Base-by-base conservation (phyloP, 768 basidiomycete species). In the Boletus rufocinnamomeus region DNA sequence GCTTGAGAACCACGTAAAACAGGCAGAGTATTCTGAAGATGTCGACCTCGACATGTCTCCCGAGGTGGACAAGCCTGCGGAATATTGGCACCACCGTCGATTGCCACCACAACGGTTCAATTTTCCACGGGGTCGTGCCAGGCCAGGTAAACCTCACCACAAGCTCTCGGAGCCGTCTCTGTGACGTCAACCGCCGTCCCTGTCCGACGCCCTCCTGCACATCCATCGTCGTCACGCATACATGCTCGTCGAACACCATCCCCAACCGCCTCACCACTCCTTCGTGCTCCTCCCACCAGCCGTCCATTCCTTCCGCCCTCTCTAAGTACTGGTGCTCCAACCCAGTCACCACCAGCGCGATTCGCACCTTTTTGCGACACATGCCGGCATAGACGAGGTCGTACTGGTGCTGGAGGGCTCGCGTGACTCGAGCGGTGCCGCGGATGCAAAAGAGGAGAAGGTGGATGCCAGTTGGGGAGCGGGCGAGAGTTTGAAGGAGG, bases 291-390 rank as follows among this genome's bases (percentile, higher is more conserved):
- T 23, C 17, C 56, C 56, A 58, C 56, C 59, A 60, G 21, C 8
- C 11, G 17, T 60, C 55, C 59, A 60, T 60, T 8, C 57, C 50
- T 17, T 4, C 45, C 1, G 45, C 5, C n/a, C 19, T 38, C 25
- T 47, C 59, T 23, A 38, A 19, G 11, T 54, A 19, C 3, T 48
- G 38, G 46, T 52, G 25, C 9, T 48, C 59, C 28, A 48, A 28
- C 14, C 54, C 58, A 8, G 49, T 56, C 28, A 59, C 54, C 0
- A 59, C 58, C 27, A 59, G 32, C 4, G 16, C 58, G n/a, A 59
- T 51, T 11, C 53, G 58, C 23, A 57, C 54, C 35, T 40, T 44
- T 52, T 34, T 52, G 34, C 19, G 37, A 30, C 41, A 60, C 23
- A 51, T 14, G 1, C 2, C 6, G 6, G 37, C 23, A 16, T 57